Evolutionary conservation across 768 basidiomycete genomes (phyloP).

Genomic region (Tephrocybe sp.): DNA sequence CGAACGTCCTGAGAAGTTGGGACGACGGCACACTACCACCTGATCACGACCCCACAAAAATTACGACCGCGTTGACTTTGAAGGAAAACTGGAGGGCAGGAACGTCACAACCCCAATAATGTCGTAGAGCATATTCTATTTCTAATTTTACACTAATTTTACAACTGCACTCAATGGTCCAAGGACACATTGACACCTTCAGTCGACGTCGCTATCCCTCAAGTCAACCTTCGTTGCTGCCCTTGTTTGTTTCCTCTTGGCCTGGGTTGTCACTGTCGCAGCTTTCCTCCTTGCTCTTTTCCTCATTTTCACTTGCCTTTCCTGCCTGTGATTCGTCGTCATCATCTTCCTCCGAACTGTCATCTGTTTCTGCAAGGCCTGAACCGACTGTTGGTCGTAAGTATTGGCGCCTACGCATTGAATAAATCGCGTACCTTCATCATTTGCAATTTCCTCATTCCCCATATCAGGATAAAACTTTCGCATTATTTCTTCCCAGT

Average conservation of each 20-base stretch:
- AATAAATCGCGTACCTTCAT: not conserved
- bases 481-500: constrained; percentile 41
- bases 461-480: constrained; percentile 13
- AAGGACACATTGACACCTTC: too few species aligned
- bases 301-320: not conserved
- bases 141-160: constrained; percentile 4
- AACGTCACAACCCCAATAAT: constrained; percentile 7
- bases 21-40: constrained; percentile 71
- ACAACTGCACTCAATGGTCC: not conserved
- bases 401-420: not conserved
- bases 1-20: constrained; percentile 80
- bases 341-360: not conserved
- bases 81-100: constrained; percentile 27
- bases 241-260: not conserved
- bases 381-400: not conserved
- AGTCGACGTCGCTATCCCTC: not conserved
- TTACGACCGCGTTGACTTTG: constrained; percentile 38
- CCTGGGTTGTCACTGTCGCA: not conserved
- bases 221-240: not conserved
- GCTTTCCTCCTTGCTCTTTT: constrained; percentile 1
- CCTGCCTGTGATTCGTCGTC: constrained; percentile 15
- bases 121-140: constrained; percentile 4
- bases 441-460: not conserved
- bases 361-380: not conserved
- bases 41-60: constrained; percentile 39